These are phyloP conservation scores for Geotrichum cucujoidarum DNA, from an alignment of 1,139 yeast genomes.

Conservation along the genomic window DNA sequence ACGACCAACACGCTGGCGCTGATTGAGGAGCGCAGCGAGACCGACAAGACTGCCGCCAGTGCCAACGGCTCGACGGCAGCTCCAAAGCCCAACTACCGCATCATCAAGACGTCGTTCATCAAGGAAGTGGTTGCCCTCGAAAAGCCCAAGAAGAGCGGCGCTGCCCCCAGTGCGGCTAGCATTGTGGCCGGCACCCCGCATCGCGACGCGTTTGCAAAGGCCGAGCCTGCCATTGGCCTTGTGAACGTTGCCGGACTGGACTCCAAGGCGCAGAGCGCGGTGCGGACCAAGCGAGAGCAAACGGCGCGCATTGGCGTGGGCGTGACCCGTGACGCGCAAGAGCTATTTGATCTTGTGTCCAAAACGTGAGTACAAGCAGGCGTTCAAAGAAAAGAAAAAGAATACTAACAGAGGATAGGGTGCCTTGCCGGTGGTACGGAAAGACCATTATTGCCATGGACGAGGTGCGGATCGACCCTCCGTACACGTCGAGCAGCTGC, in stretches of 20 bases:
- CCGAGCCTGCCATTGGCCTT: conserved; percentile 31
- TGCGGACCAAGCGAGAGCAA: conserved; percentile 26
- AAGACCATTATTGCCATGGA: conserved; percentile 50
- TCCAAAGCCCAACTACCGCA: conserved; percentile 41
- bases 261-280: conserved; percentile 27
- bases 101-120: conserved; percentile 56
- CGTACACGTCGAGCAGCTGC: conserved; percentile 44
- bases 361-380: conserved; percentile 37
- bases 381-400: too few species aligned
- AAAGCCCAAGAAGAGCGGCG: conserved; percentile 29
- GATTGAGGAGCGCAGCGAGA: conserved; percentile 25
- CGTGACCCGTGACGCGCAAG: conserved; percentile 46
- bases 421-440: conserved; percentile 47
- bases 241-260: conserved; percentile 30
- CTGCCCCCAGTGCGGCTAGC: conserved; percentile 13
- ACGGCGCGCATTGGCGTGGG: conserved; percentile 37
- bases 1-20: conserved; percentile 41
- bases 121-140: conserved; percentile 48
- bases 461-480: conserved; percentile 48
- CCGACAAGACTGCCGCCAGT: background rate
- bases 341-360: conserved; percentile 46
- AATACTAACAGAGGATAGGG: conserved; percentile 21
- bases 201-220: conserved; percentile 24
- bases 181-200: conserved; percentile 16
- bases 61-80: conserved; percentile 26